Evolutionary conservation across 1,284 basidiomycete species (phyloP), one percentile per base, ranked within the genome.

Genomic region (Cryptococcus maquisensis): DNA sequence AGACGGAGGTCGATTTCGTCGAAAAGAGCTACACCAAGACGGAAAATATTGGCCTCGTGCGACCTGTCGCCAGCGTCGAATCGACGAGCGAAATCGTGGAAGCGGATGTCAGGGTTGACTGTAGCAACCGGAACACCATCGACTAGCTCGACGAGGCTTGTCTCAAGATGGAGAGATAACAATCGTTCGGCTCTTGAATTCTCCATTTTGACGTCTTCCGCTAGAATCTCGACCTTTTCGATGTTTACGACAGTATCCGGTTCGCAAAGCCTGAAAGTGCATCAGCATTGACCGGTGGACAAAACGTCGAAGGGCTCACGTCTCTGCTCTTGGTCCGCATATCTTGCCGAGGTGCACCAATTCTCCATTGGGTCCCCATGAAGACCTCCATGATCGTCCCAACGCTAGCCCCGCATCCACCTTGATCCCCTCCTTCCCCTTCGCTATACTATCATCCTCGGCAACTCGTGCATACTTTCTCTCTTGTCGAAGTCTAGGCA

Each of bases 21-120:
- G 68, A 98, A 98, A 0, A 98, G 80, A 0, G 91, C 90, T n/a
- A 83, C 82, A 6, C 91, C 92, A 0, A 98, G 83, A 23, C 87
- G 84, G 80, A 94, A 98, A 24, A 97, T 72, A 13, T 82, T 83
- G 1, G 91, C 87, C 67, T 90, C 87, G 62, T 84, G 84, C 0
- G 87, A 85, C 16, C 81, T 80, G 66, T 95, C 88, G 40, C 83
- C 83, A 21, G 83, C 68, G 10, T 87, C 82, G 71, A 92, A 95
- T 16, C 88, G 78, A 3, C 81, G 75, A 2, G 83, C 80, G 66
- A 95, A 92, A 28, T 91, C 86, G 9, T 82, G 80, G 75, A 98
- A 98, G 41, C 85, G 82, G 23, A 96, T 82, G 6, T 78, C 69
- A 3, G 77, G 65, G 44, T 80, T 78, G 2, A 86, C 83, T 35